Evolutionary conservation across 345 rosid genomes (phyloP).

Genomic region (Euphorbia lathyris): DNA sequence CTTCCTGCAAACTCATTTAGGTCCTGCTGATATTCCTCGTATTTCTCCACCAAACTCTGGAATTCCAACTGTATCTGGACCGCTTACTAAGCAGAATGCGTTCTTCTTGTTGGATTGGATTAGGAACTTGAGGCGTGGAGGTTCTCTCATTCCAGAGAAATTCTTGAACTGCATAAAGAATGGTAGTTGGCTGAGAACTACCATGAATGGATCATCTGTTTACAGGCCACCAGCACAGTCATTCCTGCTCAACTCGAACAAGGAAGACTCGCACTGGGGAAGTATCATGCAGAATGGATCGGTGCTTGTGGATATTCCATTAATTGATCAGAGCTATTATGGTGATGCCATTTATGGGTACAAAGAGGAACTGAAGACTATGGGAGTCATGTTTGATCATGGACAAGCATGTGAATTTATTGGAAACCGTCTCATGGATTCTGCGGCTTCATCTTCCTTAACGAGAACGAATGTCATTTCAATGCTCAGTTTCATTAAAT

Average conservation of each 20-base stretch:
- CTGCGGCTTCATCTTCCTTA: conserved; percentile 36
- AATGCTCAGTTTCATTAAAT: conserved; percentile 49
- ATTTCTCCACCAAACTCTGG: conserved; percentile 52
- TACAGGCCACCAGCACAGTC: conserved; percentile 58
- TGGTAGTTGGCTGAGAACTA: conserved; percentile 65
- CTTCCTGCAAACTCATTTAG: conserved; percentile 34
- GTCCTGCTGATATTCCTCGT: conserved; percentile 50
- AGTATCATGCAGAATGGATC: conserved; percentile 47
- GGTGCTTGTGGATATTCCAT: conserved; percentile 61
- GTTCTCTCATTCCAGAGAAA: conserved; percentile 29
- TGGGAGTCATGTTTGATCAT: conserved; percentile 64
- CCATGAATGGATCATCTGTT: conserved; percentile 39
- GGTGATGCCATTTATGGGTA: conserved; percentile 37
- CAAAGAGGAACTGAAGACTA: conserved; percentile 40
- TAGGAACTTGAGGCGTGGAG: not conserved
- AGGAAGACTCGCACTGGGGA: conserved; percentile 43
- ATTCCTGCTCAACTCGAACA: conserved; percentile 36
- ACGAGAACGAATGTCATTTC: conserved; percentile 44
- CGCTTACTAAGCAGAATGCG: conserved; percentile 49
- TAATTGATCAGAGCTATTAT: conserved; percentile 55
- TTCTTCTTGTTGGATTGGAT: conserved; percentile 66
- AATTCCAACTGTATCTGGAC: conserved; percentile 46
- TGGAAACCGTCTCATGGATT: conserved; percentile 52
- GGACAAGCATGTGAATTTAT: conserved; percentile 51
- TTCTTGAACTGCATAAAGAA: conserved; percentile 46